These are phyloP conservation scores for Penicillium crustosum DNA, from an alignment of 2,329 filamentous ascomycete species.

Conservation along the genomic window DNA sequence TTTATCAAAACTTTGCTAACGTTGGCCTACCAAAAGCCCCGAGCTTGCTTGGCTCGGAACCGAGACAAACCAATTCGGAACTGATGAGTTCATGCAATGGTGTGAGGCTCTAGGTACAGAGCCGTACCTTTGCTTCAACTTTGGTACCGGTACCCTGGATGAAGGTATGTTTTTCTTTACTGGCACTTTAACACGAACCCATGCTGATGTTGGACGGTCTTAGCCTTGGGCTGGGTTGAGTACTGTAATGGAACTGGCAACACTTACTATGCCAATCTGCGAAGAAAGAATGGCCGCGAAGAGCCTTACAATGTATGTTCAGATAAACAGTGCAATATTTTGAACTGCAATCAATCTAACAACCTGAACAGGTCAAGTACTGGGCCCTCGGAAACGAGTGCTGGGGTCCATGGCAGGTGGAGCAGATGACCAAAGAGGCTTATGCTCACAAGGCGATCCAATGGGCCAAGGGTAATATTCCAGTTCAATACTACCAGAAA, in stretches of 20 bases:
- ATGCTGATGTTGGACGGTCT: background rate
- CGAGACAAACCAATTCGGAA: conserved; percentile 78
- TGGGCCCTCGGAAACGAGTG: conserved; percentile 80
- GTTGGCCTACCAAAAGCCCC: conserved; percentile 47
- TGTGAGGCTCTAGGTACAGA: conserved; percentile 70
- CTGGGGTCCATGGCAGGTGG: conserved; percentile 62
- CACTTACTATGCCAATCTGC: conserved; percentile 78
- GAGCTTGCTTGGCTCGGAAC: conserved; percentile 78
- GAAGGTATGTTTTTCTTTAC: conserved; percentile 45
- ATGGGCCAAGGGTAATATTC: conserved; percentile 54
- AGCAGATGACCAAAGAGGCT: conserved; percentile 59
- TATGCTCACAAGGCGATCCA: conserved; percentile 60
- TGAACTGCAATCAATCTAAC: conserved; percentile 6
- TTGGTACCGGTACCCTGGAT: conserved; percentile 68
- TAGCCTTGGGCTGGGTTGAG: conserved; percentile 73
- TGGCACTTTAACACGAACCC: background rate
- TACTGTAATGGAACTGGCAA: conserved; percentile 80
- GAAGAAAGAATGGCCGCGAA: conserved; percentile 70
- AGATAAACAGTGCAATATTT: background rate
- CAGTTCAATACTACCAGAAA: background rate
- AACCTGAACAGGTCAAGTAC: conserved; percentile 61
- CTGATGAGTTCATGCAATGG: conserved; percentile 84
- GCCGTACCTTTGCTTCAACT: conserved; percentile 77
- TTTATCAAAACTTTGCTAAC: background rate
- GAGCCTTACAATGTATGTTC: conserved; percentile 67